Evolutionary conservation across 768 basidiomycete genomes (phyloP).

Genomic region (Ramaria rubella): DNA sequence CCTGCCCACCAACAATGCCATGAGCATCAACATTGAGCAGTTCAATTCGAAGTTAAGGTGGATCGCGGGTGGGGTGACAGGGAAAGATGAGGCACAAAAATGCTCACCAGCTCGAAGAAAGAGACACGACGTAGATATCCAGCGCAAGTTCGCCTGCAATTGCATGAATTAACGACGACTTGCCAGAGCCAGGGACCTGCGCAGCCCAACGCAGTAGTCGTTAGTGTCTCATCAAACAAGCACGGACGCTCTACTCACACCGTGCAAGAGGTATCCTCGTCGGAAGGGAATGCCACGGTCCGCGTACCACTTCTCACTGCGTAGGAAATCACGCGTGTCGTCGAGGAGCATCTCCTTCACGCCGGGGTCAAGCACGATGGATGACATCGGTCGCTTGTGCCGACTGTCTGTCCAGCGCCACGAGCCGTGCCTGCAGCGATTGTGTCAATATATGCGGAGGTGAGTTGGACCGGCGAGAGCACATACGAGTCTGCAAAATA

Average conservation of each 20-base stretch:
- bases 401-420: conserved; percentile 87
- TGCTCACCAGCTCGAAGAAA: conserved; percentile 65
- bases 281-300: conserved; percentile 90
- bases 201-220: too few species aligned
- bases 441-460: background rate
- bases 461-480: background rate
- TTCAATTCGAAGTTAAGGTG: background rate
- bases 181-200: conserved; percentile 68
- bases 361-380: conserved; percentile 81
- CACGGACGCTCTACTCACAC: too few species aligned
- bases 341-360: conserved; percentile 85
- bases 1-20: background rate
- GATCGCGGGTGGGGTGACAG: conserved; percentile 2
- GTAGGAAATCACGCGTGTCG: conserved; percentile 78
- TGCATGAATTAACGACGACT: conserved; percentile 76
- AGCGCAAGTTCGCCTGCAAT: conserved; percentile 85
- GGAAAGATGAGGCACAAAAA: conserved; percentile 3
- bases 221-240: too few species aligned
- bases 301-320: conserved; percentile 90
- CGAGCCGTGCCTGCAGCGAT: conserved; percentile 47
- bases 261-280: conserved; percentile 78
- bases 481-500: conserved; percentile 71
- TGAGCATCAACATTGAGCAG: background rate
- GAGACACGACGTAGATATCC: conserved; percentile 86
- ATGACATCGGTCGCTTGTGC: conserved; percentile 82